Evolutionary conservation across 306 rosid species (phyloP).

Genomic region (Betula pendula): DNA sequence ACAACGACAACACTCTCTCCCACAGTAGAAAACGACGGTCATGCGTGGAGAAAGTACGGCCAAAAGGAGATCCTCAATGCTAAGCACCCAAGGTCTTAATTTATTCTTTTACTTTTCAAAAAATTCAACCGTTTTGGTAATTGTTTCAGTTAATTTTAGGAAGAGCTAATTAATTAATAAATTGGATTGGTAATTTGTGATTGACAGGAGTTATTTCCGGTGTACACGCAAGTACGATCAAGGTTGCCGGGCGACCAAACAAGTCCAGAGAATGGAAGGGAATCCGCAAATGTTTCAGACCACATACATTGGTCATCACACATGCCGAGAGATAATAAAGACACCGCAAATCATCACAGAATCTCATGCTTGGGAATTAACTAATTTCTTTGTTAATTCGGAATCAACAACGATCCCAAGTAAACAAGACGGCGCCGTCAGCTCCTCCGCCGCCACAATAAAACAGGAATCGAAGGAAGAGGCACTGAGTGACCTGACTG

Average conservation of each 20-base stretch:
- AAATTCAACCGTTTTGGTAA: too few relatives aligned
- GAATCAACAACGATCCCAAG: slow-evolving; percentile 26
- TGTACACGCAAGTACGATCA: slow-evolving; percentile 68
- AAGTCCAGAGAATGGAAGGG: slow-evolving; percentile 56
- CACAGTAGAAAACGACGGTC: slow-evolving; percentile 43
- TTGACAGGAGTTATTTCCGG: slow-evolving; percentile 73
- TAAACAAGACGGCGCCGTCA: not conserved
- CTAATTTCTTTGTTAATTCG: slow-evolving; percentile 13
- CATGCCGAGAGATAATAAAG: slow-evolving; percentile 47
- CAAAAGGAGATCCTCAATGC: slow-evolving; percentile 76
- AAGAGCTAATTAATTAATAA: not conserved
- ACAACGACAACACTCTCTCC: slow-evolving; percentile 24
- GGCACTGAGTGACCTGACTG: slow-evolving; percentile 36
- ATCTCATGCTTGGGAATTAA: slow-evolving; percentile 30
- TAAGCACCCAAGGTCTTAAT: slow-evolving; percentile 64
- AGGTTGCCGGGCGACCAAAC: slow-evolving; percentile 66
- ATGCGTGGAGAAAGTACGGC: slow-evolving; percentile 91
- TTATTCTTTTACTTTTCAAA: not conserved
- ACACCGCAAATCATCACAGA: slow-evolving; percentile 44
- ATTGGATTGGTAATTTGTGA: not conserved
- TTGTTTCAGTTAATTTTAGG: not conserved
- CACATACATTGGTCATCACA: slow-evolving; percentile 76
- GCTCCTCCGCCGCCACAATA: slow-evolving; percentile 13
- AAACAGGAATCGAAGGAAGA: slow-evolving; percentile 41
- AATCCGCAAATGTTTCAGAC: slow-evolving; percentile 45